A percentile compares a stretch with the other conserved stretches of the same genome.
Evolutionary conservation across 2,329 filamentous ascomycete species (phyloP).

Genomic region (Podosphaera aphanis): DNA sequence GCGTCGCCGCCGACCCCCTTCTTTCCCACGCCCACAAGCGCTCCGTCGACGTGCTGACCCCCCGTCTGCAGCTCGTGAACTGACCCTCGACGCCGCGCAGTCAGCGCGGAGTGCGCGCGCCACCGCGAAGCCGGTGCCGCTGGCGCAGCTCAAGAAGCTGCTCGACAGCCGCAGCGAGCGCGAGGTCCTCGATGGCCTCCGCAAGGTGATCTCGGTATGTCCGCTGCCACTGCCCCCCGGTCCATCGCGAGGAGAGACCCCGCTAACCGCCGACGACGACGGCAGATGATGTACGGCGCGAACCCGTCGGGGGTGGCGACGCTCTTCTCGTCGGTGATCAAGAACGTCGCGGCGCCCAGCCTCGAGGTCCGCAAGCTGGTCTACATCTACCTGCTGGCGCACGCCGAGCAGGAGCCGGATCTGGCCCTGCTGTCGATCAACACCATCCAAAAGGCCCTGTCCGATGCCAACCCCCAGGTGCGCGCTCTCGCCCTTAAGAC

Average conservation of each 20-base stretch:
- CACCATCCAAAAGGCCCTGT: constrained; percentile 92
- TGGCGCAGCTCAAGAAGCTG: constrained; percentile 78
- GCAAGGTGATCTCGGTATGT: constrained; percentile 64
- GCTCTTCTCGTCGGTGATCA: constrained; percentile 95
- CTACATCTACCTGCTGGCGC: constrained; percentile 91
- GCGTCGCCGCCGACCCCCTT: constrained; percentile 15
- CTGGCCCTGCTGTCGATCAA: constrained; percentile 92
- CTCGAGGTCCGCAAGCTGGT: constrained; percentile 94
- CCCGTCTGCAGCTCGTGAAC: constrained; percentile 51
- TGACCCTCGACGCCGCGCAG: constrained; percentile 90
- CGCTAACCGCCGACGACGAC: neutral
- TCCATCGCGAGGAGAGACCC: neutral
- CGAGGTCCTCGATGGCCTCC: constrained; percentile 77
- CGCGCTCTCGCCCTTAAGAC: constrained; percentile 80
- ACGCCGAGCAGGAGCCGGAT: constrained; percentile 90
- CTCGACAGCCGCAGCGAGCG: constrained; percentile 83
- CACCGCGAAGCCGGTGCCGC: constrained; percentile 42
- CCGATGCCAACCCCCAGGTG: constrained; percentile 73
- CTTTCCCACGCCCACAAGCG: constrained; percentile 1
- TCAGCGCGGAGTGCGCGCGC: constrained; percentile 47
- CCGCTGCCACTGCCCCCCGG: neutral
- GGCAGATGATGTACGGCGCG: constrained; percentile 79
- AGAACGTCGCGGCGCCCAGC: constrained; percentile 86
- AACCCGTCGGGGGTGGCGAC: constrained; percentile 69
- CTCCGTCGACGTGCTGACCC: constrained; percentile 2